Base-by-base conservation (phyloP, 106 monocot species). In the Narthecium ossifragum region DNA sequence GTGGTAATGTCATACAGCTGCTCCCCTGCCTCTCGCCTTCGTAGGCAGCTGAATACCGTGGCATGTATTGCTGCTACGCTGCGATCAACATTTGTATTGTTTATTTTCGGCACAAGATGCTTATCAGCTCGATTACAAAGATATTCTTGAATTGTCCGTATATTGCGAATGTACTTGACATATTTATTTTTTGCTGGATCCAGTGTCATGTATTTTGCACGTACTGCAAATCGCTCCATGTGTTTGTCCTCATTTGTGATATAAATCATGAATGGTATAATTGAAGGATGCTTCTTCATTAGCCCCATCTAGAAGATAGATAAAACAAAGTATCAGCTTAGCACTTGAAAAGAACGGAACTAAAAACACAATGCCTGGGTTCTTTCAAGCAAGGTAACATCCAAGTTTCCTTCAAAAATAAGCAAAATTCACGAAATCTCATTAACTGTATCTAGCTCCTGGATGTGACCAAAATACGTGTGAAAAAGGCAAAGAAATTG, bases 271-370 rank as follows among this genome's bases (percentile, higher is more conserved):
- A 89, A 94, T 24, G 93, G 93, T 52, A 94, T 78, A 34, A 94
- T 80, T 20, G 93, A 94, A 41, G 93, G 89, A 65, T 94, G 93
- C 54, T 85, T 94, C 75, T 78, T 94, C 93, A 94, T 94, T 25
- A 94, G 80, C 26, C 89, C 83, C 88, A 94, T 83, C 93, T 94
- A 71, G 34, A 31, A 75, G 14, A 55, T 7, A n/a, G n/a, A 43
- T 13, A 3, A 43, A 43, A 43, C 9, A 43, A 6, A 11, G 14
- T 17, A 43, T 43, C 2, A 43, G 43, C 11, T 43, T n/a, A n/a
- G n/a, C n/a, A n/a, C n/a, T n/a, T n/a, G n/a, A n/a, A n/a, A n/a
- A n/a, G n/a, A n/a, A n/a, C n/a, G n/a, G n/a, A n/a, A n/a, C n/a
- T n/a, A n/a, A n/a, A n/a, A n/a, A n/a, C n/a, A n/a, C n/a, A n/a